These are phyloP conservation scores for Helicostylum pulchrum DNA, from an alignment of 192 early-diverging fungal genomes.

Conservation along the genomic window DNA sequence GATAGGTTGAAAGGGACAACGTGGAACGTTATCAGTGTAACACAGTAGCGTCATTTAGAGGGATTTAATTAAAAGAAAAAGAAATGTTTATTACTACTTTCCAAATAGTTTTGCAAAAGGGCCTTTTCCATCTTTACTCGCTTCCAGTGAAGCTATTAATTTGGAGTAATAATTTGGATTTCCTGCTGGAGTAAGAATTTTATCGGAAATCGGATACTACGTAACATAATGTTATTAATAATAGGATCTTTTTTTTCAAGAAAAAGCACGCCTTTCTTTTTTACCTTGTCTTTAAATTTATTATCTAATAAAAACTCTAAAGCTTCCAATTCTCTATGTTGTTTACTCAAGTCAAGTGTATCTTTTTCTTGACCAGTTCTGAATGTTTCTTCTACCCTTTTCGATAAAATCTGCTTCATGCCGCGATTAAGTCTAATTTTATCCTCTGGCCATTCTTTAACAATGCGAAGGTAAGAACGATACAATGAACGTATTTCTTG, in stretches of 20 bases:
- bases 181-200: conserved; percentile 49
- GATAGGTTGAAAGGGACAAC: too few species aligned
- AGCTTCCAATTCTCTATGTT: conserved; percentile 42
- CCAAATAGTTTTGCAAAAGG: conserved; percentile 31
- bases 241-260: background rate
- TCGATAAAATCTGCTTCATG: conserved; percentile 60
- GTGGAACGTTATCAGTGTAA: too few species aligned
- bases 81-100: background rate
- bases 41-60: too few species aligned
- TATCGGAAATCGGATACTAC: conserved; percentile 56
- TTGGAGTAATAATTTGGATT: conserved; percentile 58
- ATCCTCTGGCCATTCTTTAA: conserved; percentile 64
- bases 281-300: conserved; percentile 56
- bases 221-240: background rate
- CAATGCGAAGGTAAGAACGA: conserved; percentile 55
- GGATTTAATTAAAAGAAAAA: too few species aligned
- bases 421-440: conserved; percentile 65
- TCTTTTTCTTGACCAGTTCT: conserved; percentile 18
- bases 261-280: conserved; percentile 7
- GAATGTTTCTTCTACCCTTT: conserved; percentile 48
- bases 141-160: conserved; percentile 47
- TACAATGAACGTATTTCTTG: conserved; percentile 43
- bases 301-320: conserved; percentile 43
- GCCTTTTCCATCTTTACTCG: conserved; percentile 43
- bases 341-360: conserved; percentile 30